Evolutionary conservation across 106 monocot genomes (phyloP), one percentile per base, ranked within the genome.

Genomic region (Allium sativum): DNA sequence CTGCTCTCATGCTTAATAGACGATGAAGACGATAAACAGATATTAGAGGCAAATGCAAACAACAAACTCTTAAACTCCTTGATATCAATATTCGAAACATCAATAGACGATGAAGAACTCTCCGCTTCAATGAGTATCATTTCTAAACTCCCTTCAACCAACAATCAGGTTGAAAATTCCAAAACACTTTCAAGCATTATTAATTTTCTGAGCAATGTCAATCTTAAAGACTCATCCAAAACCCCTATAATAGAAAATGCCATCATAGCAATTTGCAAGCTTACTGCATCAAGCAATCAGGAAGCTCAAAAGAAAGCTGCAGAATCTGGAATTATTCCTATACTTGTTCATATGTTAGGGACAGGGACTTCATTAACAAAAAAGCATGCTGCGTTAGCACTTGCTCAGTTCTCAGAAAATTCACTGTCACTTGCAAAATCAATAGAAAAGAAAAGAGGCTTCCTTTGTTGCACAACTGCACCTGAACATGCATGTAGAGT

Each of bases 341-440:
- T 67, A 21, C 66, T 73, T 16, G 73, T 73, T 52, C 66, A 53
- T 14, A 40, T 66, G 15, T 66, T 73, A 65, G 65, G 73, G 18
- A 52, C 52, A 52, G 73, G 73, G 17, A 66, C 66, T 52, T 11
- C 73, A 59, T 66, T 53, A 42, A 66, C 73, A 14, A 73, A 60
- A 48, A 48, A 13, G 60, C 21, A 73, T 44, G 73, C 73, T 22
- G 73, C 75, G 3, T 57, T 57, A 42, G 62, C 55, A 12, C 44
- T 75, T n/a, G 68, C 69, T 51, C 75, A 75, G 12, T 75, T 75
- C 58, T 75, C 75, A 43, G 69, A 75, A 50, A 75, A 52, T 62
- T 75, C 75, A 7, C 56, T 58, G 16, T 9, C 14, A 6, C 48
- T 75, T 19, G 64, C 50, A 42, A 48, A 43, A 46, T 43, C 9